Evolutionary conservation across 1,284 basidiomycete species (phyloP), one percentile per base, ranked within the genome.

Genomic region (Baeospora myosura): DNA sequence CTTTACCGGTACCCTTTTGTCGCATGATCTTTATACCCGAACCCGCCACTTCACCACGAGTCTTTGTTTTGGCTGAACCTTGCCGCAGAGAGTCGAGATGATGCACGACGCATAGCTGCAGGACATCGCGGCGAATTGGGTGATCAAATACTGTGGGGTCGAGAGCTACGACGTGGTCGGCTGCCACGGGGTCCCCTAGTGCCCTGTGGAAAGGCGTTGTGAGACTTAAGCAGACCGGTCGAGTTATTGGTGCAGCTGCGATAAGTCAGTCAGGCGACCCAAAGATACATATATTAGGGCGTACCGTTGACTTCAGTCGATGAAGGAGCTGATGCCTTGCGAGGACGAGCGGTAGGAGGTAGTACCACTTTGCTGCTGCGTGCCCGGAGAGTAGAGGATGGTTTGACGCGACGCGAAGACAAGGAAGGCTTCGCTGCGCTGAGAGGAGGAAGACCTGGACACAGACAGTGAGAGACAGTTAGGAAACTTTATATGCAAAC

Each of bases 41-140:
- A 39, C 88, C 92, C 23, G 78, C 74, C 8, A 98, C 91, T 58
- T 98, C 91, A 21, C 78, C 80, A 42, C 96, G 83, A 26, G 85
- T 91, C 66, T 97, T 97, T 21, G 93, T 97, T 51, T 72, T 82
- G 4, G 88, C 90, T n/a, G 85, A 84, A 33, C 92, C 94, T 63
- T 90, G 83, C 24, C 95, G 86, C 31, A 93, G 74, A 5, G 81
- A 78, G 53, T 96, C 90, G 22, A 88, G 81, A 61, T 96, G 80
- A 59, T 96, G 91, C 6, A 89, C 81, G 29, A 93, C 85, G 55
- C 93, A 95, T 42, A 91, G 76, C 62, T 98, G 95, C 7, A 98
- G 78, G 47, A 98, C 88, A 59, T 98, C 93, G 16, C 81, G 77
- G 39, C 95, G 86, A 32, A 95, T 79, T 23, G 88, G 87, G 49